Conservation (phyloP, 805 yeast species). For the Candida endomychidarum region DNA sequence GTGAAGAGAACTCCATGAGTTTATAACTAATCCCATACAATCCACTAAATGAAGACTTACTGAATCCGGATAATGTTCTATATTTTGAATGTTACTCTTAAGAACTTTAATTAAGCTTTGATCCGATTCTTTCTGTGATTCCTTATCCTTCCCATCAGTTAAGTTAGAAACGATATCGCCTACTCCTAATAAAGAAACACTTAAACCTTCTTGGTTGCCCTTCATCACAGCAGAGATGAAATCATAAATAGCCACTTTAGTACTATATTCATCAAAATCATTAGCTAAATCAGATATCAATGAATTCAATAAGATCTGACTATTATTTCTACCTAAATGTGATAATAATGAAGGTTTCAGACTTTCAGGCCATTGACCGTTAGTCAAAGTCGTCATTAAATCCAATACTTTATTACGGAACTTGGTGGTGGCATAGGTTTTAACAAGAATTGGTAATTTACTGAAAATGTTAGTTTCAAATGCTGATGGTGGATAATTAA, state of each 20-base stretch:
- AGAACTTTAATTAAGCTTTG: slow-evolving; percentile 54
- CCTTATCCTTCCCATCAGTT: slow-evolving; percentile 18
- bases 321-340: slow-evolving; percentile 66
- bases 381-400: slow-evolving; percentile 57
- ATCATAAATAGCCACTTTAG: slow-evolving; percentile 56
- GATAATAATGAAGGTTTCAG: slow-evolving; percentile 78
- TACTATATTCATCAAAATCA: slow-evolving; percentile 50
- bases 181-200: slow-evolving; percentile 67
- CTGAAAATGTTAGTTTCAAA: slow-evolving; percentile 63
- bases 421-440: slow-evolving; percentile 52
- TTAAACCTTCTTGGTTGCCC: slow-evolving; percentile 76
- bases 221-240: slow-evolving; percentile 68
- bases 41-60: slow-evolving; percentile 70
- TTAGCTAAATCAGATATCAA: slow-evolving; percentile 61
- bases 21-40: slow-evolving; percentile 70
- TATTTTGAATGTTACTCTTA: slow-evolving; percentile 52
- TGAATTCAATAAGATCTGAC: slow-evolving; percentile 59
- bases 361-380: slow-evolving; percentile 53
- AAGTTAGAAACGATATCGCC: slow-evolving; percentile 45
- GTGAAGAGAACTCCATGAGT: slow-evolving; percentile 54
- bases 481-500: slow-evolving; percentile 54
- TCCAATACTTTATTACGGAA: slow-evolving; percentile 54
- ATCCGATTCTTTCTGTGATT: slow-evolving; percentile 11
- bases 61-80: slow-evolving; percentile 56
- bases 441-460: slow-evolving; percentile 55